A percentile compares a stretch with the other conserved stretches of the same genome.
Conservation (phyloP, 2,329 filamentous ascomycete species). For the Aureobasidium sp. region DNA sequence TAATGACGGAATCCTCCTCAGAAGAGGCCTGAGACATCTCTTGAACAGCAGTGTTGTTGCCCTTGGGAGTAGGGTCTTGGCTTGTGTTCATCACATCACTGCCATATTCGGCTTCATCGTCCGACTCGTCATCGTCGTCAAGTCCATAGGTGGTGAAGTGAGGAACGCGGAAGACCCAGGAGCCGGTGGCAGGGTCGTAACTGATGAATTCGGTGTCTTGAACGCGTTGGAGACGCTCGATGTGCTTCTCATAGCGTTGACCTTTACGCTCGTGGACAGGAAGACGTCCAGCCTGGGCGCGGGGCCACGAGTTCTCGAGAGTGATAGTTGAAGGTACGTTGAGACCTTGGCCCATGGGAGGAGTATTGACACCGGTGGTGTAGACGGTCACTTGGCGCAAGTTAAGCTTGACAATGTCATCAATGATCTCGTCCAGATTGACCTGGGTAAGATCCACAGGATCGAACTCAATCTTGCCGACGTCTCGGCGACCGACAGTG, state of each 20-base stretch:
- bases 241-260: constrained; percentile 70
- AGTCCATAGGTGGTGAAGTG: constrained; percentile 96
- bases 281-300: constrained; percentile 54
- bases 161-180: constrained; percentile 89
- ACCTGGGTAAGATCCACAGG: constrained; percentile 75
- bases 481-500: constrained; percentile 72
- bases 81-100: background rate
- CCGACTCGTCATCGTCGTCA: constrained; percentile 56
- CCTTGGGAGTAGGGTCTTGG: constrained; percentile 18
- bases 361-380: constrained; percentile 66
- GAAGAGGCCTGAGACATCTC: constrained; percentile 20
- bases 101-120: constrained; percentile 33
- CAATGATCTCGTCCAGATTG: constrained; percentile 72
- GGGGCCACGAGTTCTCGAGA: constrained; percentile 91
- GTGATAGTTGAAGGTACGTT: constrained; percentile 85
- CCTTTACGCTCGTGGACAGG: constrained; percentile 52
- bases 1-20: constrained; percentile 31
- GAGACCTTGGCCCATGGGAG: constrained; percentile 75
- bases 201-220: constrained; percentile 71
- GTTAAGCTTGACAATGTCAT: constrained; percentile 66
- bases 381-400: constrained; percentile 85
- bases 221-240: constrained; percentile 73
- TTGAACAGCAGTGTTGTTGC: constrained; percentile 14
- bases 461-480: constrained; percentile 77
- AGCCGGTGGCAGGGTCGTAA: constrained; percentile 72